Conservation (phyloP, 495 filamentous ascomycete species). For the Tuber borchii region DNA sequence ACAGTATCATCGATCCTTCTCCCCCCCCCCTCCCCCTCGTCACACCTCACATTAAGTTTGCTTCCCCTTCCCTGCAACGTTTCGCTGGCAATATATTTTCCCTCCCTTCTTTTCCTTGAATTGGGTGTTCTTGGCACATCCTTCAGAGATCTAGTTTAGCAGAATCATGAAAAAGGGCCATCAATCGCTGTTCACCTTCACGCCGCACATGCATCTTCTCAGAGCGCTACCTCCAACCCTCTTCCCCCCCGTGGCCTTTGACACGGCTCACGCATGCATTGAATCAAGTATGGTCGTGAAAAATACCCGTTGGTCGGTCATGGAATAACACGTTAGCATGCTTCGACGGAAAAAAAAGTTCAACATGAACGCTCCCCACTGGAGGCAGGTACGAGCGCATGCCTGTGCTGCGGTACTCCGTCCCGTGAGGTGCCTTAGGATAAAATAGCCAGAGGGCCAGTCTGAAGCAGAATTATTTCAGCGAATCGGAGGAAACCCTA, state of each 20-base stretch:
- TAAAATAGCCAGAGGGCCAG: not conserved
- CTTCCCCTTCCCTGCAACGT: conserved; percentile 1
- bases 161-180: not conserved
- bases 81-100: not conserved
- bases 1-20: not conserved
- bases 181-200: not conserved
- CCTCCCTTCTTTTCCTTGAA: not conserved
- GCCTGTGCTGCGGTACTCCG: not conserved
- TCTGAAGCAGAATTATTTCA: not conserved
- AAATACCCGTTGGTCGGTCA: not conserved
- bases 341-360: not conserved
- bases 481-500: not conserved
- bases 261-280: not conserved
- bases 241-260: not conserved
- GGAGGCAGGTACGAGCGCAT: not conserved
- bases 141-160: not conserved
- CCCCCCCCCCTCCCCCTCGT: not conserved
- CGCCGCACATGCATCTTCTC: not conserved
- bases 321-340: conserved; percentile 1
- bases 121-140: not conserved
- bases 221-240: not conserved
- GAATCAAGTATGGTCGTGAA: not conserved
- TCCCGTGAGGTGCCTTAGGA: not conserved
- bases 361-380: not conserved
- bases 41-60: not conserved